These are phyloP conservation scores for Hypomyces rosellus DNA, from an alignment of 2,329 filamentous ascomycete genomes.

Conservation along the genomic window DNA sequence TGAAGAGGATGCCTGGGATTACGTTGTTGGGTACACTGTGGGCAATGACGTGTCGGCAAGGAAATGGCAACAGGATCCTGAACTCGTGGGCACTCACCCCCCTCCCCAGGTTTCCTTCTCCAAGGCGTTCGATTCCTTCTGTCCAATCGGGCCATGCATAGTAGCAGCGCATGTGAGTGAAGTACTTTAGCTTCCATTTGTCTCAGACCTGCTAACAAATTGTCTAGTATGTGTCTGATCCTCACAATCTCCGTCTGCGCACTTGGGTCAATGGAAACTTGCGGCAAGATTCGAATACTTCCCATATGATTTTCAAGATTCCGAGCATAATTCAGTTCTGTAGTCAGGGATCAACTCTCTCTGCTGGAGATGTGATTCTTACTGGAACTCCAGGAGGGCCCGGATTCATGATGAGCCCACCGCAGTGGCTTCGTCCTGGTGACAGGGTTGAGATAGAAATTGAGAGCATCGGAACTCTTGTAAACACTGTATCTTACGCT, in stretches of 20 bases:
- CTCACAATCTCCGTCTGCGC: conserved; percentile 34
- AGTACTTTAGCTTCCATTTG: conserved; percentile 8
- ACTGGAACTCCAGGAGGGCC: conserved; percentile 35
- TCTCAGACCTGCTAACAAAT: no score
- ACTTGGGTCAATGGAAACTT: conserved; percentile 43
- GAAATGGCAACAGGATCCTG: conserved; percentile 44
- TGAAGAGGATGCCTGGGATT: conserved; percentile 35
- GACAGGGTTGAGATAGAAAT: background rate
- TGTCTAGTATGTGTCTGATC: conserved; percentile 20
- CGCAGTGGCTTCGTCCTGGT: background rate
- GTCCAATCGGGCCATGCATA: conserved; percentile 44
- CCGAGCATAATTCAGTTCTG: conserved; percentile 30
- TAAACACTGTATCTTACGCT: no score
- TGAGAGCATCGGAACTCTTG: no score
- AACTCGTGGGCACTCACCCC: conserved; percentile 33
- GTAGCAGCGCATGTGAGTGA: conserved; percentile 36
- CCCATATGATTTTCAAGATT: conserved; percentile 41
- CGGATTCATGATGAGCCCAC: conserved; percentile 1
- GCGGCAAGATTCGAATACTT: conserved; percentile 35
- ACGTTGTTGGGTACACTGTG: conserved; percentile 47
- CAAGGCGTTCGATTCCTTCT: conserved; percentile 52
- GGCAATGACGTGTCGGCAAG: conserved; percentile 51
- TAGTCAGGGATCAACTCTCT: conserved; percentile 36
- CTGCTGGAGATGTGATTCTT: conserved; percentile 38
- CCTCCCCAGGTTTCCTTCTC: conserved; percentile 52